Conservation (phyloP, 2,329 filamentous ascomycete species). For the Nemania sp. region DNA sequence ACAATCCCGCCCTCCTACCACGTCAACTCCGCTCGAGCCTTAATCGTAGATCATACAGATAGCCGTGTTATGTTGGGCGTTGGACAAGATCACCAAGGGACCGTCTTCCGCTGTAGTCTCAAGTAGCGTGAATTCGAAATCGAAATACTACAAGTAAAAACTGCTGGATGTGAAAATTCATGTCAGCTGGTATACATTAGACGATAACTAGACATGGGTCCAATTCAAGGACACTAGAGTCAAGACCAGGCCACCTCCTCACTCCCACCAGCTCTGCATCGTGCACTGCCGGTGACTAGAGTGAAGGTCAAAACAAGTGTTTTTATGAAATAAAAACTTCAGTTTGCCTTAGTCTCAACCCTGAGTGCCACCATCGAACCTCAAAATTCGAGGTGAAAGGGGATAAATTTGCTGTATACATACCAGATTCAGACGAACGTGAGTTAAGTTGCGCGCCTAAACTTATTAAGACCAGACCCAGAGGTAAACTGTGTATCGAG, state of each 20-base stretch:
- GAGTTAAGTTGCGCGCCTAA: neutral
- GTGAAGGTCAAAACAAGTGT: too few relatives aligned
- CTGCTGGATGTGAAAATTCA: neutral
- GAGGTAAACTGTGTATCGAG: too few relatives aligned
- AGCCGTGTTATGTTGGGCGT: constrained; percentile 19
- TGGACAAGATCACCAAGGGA: constrained; percentile 14
- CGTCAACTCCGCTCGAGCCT: constrained; percentile 33
- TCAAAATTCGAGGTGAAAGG: neutral
- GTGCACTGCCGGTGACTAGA: too few relatives aligned
- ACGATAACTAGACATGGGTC: neutral
- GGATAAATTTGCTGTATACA: neutral
- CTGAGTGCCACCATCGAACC: neutral
- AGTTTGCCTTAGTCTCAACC: too few relatives aligned
- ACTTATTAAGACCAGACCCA: too few relatives aligned
- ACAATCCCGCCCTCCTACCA: constrained; percentile 35
- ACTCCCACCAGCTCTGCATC: too few relatives aligned
- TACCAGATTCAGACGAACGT: neutral
- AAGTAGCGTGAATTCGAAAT: neutral
- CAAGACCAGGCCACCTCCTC: too few relatives aligned
- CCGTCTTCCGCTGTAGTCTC: constrained; percentile 28
- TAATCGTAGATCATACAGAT: constrained; percentile 36
- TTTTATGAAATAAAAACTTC: too few relatives aligned
- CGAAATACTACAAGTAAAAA: neutral
- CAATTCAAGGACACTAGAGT: neutral
- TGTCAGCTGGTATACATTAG: neutral